A percentile compares a stretch with the other conserved stretches of the same genome.
Evolutionary conservation across 345 rosid genomes (phyloP).

Genomic region (Eucalyptus virginea): DNA sequence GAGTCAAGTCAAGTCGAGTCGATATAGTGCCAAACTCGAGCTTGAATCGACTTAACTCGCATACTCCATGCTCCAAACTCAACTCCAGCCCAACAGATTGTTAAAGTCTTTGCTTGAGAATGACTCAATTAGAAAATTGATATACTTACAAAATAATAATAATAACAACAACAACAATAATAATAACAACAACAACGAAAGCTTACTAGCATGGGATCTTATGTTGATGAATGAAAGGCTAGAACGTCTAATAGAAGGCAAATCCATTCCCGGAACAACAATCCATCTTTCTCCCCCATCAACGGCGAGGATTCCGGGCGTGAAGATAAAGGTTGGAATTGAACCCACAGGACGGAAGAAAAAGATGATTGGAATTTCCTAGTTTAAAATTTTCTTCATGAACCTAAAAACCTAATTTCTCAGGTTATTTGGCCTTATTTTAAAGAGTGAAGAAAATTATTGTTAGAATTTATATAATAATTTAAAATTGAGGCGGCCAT

Average conservation of each 20-base stretch:
- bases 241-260: not conserved
- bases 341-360: not conserved
- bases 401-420: not conserved
- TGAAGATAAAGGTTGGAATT: not conserved
- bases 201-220: not conserved
- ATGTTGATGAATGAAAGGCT: not conserved
- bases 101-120: not conserved
- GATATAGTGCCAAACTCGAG: not conserved
- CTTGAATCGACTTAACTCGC: not conserved
- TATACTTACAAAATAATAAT: not conserved
- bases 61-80: not conserved
- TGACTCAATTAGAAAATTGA: not conserved
- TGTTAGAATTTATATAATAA: not conserved
- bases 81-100: not conserved
- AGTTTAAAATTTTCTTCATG: not conserved
- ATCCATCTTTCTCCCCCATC: not conserved
- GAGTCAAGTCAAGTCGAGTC: not conserved
- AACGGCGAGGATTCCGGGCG: not conserved
- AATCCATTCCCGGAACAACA: not conserved
- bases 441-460: not conserved
- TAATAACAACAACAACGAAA: accelerated
- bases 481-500: not conserved
- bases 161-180: not conserved
- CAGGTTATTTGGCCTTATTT: not conserved
- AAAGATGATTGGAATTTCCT: not conserved